Evolutionary conservation across 805 yeast genomes (phyloP).

Genomic region (Ogataea paradorogensis): DNA sequence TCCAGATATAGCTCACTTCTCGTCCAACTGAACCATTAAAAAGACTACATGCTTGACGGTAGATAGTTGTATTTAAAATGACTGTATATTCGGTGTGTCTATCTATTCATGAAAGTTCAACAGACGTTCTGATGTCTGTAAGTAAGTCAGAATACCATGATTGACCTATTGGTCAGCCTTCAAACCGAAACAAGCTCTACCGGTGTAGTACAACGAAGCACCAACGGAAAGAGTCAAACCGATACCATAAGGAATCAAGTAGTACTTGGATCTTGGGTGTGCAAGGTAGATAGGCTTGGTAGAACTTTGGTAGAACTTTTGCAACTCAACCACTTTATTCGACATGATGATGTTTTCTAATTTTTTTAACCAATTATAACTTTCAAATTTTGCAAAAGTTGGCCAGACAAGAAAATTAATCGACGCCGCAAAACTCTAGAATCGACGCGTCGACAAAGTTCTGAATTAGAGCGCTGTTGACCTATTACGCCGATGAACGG

Average conservation of each 20-base stretch:
- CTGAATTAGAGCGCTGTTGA: not conserved
- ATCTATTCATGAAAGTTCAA: constrained; percentile 3
- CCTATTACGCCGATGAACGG: no score
- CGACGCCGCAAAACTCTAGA: not conserved
- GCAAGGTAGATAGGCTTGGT: constrained; percentile 54
- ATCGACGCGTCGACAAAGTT: constrained; percentile 6
- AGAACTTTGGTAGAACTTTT: constrained; percentile 56
- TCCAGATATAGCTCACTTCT: constrained; percentile 3
- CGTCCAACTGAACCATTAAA: constrained; percentile 3
- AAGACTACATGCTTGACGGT: not conserved
- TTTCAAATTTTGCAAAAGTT: constrained; percentile 3
- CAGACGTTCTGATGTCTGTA: not conserved
- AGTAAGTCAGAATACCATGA: no score
- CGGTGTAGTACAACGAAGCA: constrained; percentile 64
- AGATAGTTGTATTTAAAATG: not conserved
- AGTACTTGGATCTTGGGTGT: constrained; percentile 65
- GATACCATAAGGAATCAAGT: constrained; percentile 78
- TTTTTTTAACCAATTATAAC: constrained; percentile 7
- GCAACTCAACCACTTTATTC: constrained; percentile 50
- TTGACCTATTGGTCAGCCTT: constrained; percentile 41
- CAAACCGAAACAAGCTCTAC: constrained; percentile 69
- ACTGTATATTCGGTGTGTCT: constrained; percentile 5
- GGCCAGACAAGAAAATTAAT: not conserved
- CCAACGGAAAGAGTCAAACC: constrained; percentile 64
- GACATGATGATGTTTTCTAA: constrained; percentile 21